Base-by-base conservation (phyloP, 2,329 filamentous ascomycete species). In the Trichoderma polysporum region DNA sequence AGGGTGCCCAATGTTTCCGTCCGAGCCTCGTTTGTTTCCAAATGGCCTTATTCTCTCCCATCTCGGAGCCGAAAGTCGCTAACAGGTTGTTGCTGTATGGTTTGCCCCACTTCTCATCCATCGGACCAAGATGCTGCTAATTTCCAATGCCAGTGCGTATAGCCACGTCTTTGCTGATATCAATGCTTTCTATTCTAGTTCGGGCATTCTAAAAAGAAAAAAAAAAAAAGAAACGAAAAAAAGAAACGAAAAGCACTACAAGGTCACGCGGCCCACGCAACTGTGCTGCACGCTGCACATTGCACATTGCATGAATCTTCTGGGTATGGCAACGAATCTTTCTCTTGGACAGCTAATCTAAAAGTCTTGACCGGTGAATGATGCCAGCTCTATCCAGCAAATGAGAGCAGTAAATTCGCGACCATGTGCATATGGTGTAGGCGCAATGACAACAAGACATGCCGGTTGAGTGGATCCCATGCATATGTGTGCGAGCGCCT, bases 341-440 rank as follows among this genome's bases (percentile, higher is more conserved):
- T 63, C 52, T 56, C 52, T 65, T 65, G 61, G 57, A 50, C 61
- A 52, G 61, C 57, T 52, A 57, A 49, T 57, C 39, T 65, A 65
- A 39, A 33, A 35, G 12, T 47, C 31, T 49, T 66, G 56, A 66
- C 65, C 65, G 65, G 58, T 66, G 22, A 37, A 50, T 49, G 53
- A 25, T 19, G 39, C 47, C 57, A 61, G 57, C 53, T 29, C 22
- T 61, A 37, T 39, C 49, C 49, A 56, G 65, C 65, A 66, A 66
- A 66, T 66, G 37, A 31, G 65, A 62, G 47, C 35, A 61, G 37
- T 5, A 39, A 29, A 25, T 13, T 22, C 19, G 29, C 37, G 37
- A 54, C 10, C 47, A 41, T 27, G 31, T 56, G 49, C 65, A 59
- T 31, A 61, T 49, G 49, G 35, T 41, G 49, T 25, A 47, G 47